Evolutionary conservation across 2,329 filamentous ascomycete genomes (phyloP).

Genomic region (Zymoseptoria ardabiliae): DNA sequence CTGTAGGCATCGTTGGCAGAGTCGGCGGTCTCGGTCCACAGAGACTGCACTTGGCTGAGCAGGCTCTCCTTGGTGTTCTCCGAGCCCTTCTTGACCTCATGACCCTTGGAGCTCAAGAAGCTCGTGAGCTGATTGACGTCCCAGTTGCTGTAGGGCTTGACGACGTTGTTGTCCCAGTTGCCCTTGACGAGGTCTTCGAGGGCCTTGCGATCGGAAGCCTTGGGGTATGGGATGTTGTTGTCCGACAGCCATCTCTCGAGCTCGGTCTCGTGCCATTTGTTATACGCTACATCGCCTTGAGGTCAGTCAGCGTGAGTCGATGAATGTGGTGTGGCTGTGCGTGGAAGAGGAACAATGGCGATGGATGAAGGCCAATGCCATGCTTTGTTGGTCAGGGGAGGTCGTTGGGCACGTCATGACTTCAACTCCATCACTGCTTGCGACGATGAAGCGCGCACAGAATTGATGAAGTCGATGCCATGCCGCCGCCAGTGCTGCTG

Average conservation of each 20-base stretch:
- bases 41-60: slow-evolving; percentile 59
- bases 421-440: not conserved
- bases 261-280: slow-evolving; percentile 98
- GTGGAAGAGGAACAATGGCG: not conserved
- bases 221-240: slow-evolving; percentile 84
- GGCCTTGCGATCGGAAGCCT: slow-evolving; percentile 82
- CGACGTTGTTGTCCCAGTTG: slow-evolving; percentile 77
- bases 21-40: slow-evolving; percentile 74
- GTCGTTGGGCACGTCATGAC: not conserved
- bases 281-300: slow-evolving; percentile 62
- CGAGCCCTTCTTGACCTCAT: slow-evolving; percentile 60
- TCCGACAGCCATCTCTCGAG: slow-evolving; percentile 95
- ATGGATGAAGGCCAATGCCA: not conserved
- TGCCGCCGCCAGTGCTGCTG: not conserved
- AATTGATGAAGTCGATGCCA: not conserved
- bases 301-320: slow-evolving; percentile 20
- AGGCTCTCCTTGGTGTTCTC: slow-evolving; percentile 63
- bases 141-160: slow-evolving; percentile 70
- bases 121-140: slow-evolving; percentile 59
- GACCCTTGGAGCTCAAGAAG: slow-evolving; percentile 64
- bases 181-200: slow-evolving; percentile 83
- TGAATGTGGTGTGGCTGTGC: slow-evolving; percentile 1
- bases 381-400: not conserved
- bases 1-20: slow-evolving; percentile 64
- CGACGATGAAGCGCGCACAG: not conserved